A percentile compares a stretch with the other conserved stretches of the same genome.
These are phyloP conservation scores for Euphrasia confusa DNA, from an alignment of 257 asterid genomes.

Conservation along the genomic window DNA sequence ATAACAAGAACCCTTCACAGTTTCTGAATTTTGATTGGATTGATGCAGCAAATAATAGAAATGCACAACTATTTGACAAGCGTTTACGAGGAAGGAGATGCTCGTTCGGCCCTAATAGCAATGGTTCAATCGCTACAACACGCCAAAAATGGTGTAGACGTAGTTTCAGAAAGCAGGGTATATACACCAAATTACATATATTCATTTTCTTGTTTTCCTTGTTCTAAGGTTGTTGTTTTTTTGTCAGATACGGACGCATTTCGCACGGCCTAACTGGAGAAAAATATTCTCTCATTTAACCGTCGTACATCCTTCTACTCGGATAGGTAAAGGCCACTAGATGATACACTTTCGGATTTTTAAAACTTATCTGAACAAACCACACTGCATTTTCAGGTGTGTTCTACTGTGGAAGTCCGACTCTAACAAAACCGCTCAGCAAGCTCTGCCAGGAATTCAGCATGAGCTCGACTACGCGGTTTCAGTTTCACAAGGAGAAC, in stretches of 20 bases:
- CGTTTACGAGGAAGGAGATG: conserved; percentile 94
- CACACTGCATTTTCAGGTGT: conserved; percentile 53
- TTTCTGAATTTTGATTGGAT: not conserved
- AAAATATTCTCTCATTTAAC: conserved; percentile 61
- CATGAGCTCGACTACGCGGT: conserved; percentile 62
- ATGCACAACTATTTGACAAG: conserved; percentile 94
- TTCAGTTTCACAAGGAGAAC: conserved; percentile 92
- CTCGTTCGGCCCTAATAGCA: conserved; percentile 83
- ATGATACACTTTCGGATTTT: not conserved
- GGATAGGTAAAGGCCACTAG: conserved; percentile 49
- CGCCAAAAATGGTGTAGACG: conserved; percentile 84
- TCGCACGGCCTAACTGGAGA: conserved; percentile 95
- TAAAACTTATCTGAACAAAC: too few species aligned
- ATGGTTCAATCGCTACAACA: conserved; percentile 96
- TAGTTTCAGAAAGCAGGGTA: conserved; percentile 85
- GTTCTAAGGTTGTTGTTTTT: not conserved
- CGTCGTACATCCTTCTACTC: conserved; percentile 46
- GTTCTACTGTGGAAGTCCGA: conserved; percentile 83
- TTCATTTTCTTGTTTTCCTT: not conserved
- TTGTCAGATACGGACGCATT: conserved; percentile 74
- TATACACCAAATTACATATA: too few species aligned
- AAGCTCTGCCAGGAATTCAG: conserved; percentile 66
- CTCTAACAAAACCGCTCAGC: conserved; percentile 47
- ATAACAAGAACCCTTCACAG: not conserved
- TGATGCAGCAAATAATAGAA: conserved; percentile 67